Base-by-base conservation (phyloP, 2,329 filamentous ascomycete species). In the Xylariaceae sp. region DNA sequence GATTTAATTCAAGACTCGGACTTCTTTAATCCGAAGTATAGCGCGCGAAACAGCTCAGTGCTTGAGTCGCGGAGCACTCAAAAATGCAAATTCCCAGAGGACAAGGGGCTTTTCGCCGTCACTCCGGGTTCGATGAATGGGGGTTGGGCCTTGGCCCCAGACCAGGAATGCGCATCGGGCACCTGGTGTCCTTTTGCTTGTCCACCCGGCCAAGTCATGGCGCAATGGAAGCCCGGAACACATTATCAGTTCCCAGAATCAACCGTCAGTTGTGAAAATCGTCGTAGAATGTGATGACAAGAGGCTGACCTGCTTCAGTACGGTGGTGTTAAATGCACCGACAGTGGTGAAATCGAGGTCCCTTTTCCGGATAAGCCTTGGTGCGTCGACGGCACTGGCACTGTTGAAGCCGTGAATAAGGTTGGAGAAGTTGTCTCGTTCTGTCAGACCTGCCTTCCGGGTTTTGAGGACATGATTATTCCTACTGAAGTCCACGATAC, bases 381-480 rank as follows among this genome's bases (percentile, higher is more conserved):
- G 74, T 93, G 90, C 72, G 82, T 88, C 48, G 77, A 85, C 41
- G 89, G 89, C 44, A 84, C 84, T 19, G 88, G 87, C 43, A 70
- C 84, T 7, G 80, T 93, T 51, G 76, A 79, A 54, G 89, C 82
- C 37, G 77, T 85, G 58, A 93, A 91, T 77, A 86, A 87, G 64
- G 83, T 81, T 59, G 81, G 83, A 44, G 75, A 77, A 37, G 68
- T 80, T 14, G 81, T 91, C 52, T 84, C 89, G 2, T 90, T 89
- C 74, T 93, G 89, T 73, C 89, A 93, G 74, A 93, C 89, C 3
- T 87, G 91, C 14, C 74, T 92, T 58, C 89, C 89, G 18, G 89
- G 89, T 48, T 88, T 91, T 66, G 89, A 93, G 75, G 87, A 87
- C 58, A 93, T 93, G 89, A 78, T 92, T 64, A 92, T 92, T 66